A percentile compares a stretch with the other conserved stretches of the same genome.
phyloP scores from a whole-genome alignment of 306 rosid species.

The Rubus idaeus region DNA sequence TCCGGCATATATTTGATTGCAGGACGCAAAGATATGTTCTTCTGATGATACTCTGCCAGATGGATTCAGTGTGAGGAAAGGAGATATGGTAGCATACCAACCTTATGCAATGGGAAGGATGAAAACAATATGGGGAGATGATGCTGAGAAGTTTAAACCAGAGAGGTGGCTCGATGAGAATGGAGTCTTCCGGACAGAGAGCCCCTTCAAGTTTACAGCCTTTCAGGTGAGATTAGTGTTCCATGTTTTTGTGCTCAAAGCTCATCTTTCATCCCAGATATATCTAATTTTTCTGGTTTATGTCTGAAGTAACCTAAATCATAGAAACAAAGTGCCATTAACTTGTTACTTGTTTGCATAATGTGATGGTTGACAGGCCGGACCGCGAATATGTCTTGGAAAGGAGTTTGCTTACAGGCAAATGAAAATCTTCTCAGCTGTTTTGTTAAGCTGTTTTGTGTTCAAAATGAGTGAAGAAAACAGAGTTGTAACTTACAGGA shows the following conservation, averaged over 20 bases:
- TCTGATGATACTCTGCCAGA: slow-evolving; percentile 74
- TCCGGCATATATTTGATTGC: slow-evolving; percentile 4
- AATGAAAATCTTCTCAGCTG: slow-evolving; percentile 74
- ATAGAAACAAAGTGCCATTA: neutral
- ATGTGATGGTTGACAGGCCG: slow-evolving; percentile 52
- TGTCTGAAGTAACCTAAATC: neutral
- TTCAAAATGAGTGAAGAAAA: slow-evolving; percentile 61
- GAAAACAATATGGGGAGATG: slow-evolving; percentile 83
- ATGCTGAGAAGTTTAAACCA: slow-evolving; percentile 67
- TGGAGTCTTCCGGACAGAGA: slow-evolving; percentile 57
- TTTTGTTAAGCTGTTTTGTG: slow-evolving; percentile 48
- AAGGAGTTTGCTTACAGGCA: slow-evolving; percentile 89
- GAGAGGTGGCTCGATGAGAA: slow-evolving; percentile 73
- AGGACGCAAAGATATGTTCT: slow-evolving; percentile 72
- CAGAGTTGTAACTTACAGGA: slow-evolving; percentile 60
- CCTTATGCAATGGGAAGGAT: slow-evolving; percentile 90
- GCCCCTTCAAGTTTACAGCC: slow-evolving; percentile 73
- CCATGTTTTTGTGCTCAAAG: neutral
- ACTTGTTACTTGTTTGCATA: neutral
- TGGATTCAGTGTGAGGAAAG: slow-evolving; percentile 60
- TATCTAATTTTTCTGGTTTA: neutral
- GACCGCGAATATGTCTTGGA: slow-evolving; percentile 81
- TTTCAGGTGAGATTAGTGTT: slow-evolving; percentile 55
- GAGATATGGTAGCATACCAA: slow-evolving; percentile 59
- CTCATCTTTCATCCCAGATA: neutral